Evolutionary conservation across 345 rosid genomes (phyloP).

Genomic region (Euphorbia peplus): DNA sequence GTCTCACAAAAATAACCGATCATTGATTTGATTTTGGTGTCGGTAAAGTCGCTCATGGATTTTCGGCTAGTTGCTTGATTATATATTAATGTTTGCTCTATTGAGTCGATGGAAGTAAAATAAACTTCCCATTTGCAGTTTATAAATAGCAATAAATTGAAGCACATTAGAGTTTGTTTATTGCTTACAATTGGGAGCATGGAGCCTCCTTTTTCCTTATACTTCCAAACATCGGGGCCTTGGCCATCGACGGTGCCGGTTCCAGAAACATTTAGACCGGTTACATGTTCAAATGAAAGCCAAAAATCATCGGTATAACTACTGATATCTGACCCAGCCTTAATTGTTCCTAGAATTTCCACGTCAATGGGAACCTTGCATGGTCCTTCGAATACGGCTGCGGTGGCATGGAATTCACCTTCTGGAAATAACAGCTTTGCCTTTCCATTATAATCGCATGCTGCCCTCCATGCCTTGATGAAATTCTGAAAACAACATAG

Average conservation of each 20-base stretch:
- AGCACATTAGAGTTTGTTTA: too few relatives aligned
- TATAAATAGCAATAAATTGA: neutral
- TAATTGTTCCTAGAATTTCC: constrained; percentile 38
- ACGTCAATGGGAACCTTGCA: constrained; percentile 27
- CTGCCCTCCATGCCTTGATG: constrained; percentile 39
- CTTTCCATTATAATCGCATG: constrained; percentile 32
- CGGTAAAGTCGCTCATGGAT: too few relatives aligned
- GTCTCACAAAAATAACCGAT: too few relatives aligned
- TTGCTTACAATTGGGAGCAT: constrained; percentile 28
- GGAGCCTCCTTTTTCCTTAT: constrained; percentile 18
- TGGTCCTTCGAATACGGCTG: constrained; percentile 39
- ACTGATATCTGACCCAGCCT: constrained; percentile 29
- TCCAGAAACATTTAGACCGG: constrained; percentile 50
- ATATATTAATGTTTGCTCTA: too few relatives aligned
- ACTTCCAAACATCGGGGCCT: constrained; percentile 56
- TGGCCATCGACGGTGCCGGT: constrained; percentile 64
- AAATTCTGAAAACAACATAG: constrained; percentile 27
- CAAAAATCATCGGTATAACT: constrained; percentile 33
- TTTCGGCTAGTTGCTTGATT: too few relatives aligned
- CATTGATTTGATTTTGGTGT: too few relatives aligned
- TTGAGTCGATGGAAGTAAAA: too few relatives aligned
- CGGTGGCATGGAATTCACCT: constrained; percentile 37
- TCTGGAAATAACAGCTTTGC: constrained; percentile 38
- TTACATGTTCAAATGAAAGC: constrained; percentile 44
- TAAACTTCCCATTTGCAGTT: too few relatives aligned